Evolutionary conservation across 2,329 filamentous ascomycete species (phyloP), one percentile per base, ranked within the genome.

Genomic region (Colletotrichum sidae): DNA sequence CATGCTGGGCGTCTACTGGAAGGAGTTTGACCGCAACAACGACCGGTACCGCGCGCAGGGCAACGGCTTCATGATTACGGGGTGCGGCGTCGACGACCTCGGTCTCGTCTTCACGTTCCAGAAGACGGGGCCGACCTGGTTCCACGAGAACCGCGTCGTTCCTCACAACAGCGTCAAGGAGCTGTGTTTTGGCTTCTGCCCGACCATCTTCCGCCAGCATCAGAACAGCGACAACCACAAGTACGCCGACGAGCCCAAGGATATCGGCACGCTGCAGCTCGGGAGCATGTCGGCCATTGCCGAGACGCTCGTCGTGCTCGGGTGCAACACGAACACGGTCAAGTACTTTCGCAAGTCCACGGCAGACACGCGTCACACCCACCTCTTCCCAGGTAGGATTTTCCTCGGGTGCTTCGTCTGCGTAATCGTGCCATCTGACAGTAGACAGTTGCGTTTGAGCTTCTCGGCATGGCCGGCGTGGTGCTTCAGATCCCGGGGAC

Each of bases 1-100:
- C 8, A 74, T 79, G 71, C 60, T 79, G 1, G 77, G 80, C 4
- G 72, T 82, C 6, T 72, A 81, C 56, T 82, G 80, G 80, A 80
- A 74, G 49, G 72, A 75, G 2, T 81, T 81, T 39, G 76, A 80
- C 33, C 71, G 75, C 1, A 72, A 71, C 8, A 68, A 71, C 4
- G 76, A 80, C 68, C 74, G 76, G 13, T 73, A 80, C 4, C 75
- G 73, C 6, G 77, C 76, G 0, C 73, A 79, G 25, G 77, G 77
- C 6, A 79, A 79, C 55, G 77, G 77, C 0, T 78, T 73, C 58
- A 72, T 76, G 37, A 51, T 79, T 1, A 71, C 70, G 2, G 75
- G 77, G 1, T 71, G 73, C 2, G 70, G 72, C 9, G 68, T 73
- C 2, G 69, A 71, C 17, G 76, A 78, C 0, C 71, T 81, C 0